phyloP scores from a whole-genome alignment of 495 filamentous ascomycete genomes.

The Tuber aestivum region DNA sequence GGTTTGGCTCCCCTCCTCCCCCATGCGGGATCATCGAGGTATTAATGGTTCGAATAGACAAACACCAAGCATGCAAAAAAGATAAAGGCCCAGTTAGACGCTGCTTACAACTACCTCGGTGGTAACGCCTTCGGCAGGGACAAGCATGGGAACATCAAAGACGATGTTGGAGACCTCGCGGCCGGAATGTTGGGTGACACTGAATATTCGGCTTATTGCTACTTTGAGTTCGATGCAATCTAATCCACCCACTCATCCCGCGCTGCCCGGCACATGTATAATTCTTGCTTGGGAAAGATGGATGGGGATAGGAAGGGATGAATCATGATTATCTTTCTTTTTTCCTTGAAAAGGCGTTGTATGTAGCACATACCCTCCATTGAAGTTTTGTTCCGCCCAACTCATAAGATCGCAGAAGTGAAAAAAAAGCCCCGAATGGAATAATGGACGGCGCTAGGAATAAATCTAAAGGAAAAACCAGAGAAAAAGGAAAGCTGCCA shows the following conservation, averaged over 20 bases:
- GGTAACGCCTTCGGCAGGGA: slow-evolving; percentile 92
- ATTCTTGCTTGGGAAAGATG: slow-evolving; percentile 9
- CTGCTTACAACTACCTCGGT: slow-evolving; percentile 81
- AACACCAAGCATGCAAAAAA: slow-evolving; percentile 74
- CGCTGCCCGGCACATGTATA: not conserved
- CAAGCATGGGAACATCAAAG: slow-evolving; percentile 86
- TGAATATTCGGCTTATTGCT: slow-evolving; percentile 94
- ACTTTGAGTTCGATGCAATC: slow-evolving; percentile 85
- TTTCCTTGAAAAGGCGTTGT: slow-evolving; percentile 7
- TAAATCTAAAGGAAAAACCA: not conserved
- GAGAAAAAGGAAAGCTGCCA: slow-evolving; percentile 8
- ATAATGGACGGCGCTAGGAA: not conserved
- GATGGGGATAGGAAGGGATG: not conserved
- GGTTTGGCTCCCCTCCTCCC: slow-evolving; percentile 52
- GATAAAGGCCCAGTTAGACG: slow-evolving; percentile 72
- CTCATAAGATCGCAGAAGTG: not conserved
- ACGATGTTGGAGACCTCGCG: slow-evolving; percentile 60
- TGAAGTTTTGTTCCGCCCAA: not conserved
- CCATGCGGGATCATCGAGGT: too few species aligned
- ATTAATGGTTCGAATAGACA: slow-evolving; percentile 54
- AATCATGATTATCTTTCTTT: slow-evolving; percentile 4
- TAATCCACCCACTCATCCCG: slow-evolving; percentile 33
- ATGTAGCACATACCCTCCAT: slow-evolving; percentile 16
- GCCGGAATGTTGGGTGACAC: slow-evolving; percentile 53
- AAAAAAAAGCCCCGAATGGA: not conserved